These are phyloP conservation scores for Cyclospora cayetanensis DNA, from an alignment of 169 alveolate genomes.

Conservation along the genomic window DNA sequence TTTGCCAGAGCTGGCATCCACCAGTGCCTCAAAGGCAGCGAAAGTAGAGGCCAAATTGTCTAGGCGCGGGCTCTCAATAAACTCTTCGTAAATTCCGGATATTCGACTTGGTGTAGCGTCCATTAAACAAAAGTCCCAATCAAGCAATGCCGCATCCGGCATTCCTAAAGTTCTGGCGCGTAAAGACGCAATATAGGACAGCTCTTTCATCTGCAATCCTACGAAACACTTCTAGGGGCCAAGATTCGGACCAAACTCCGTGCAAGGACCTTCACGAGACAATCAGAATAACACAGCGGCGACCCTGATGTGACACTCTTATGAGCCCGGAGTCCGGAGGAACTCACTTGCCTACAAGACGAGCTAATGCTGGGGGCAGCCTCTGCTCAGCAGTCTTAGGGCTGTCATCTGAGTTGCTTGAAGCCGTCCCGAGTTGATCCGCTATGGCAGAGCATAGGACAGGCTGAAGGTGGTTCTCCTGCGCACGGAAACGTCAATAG, in stretches of 20 bases:
- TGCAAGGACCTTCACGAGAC: no score
- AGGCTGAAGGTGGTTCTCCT: constrained; percentile 89
- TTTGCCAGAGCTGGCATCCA: constrained; percentile 20
- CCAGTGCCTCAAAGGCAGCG: constrained; percentile 88
- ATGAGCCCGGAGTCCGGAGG: no score
- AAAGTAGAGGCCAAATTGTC: constrained; percentile 93
- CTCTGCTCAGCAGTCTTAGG: neutral
- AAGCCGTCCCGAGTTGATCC: no score
- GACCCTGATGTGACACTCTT: no score
- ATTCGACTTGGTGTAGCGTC: constrained; percentile 90
- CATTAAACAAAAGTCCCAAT: constrained; percentile 90
- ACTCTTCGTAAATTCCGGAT: constrained; percentile 93
- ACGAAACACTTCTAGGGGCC: no score
- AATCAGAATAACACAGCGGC: no score
- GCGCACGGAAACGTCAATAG: neutral
- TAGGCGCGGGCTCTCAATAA: constrained; percentile 91
- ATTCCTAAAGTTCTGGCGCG: neutral
- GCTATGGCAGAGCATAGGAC: constrained; percentile 80
- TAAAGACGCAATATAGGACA: no score
- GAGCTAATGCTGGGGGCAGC: constrained; percentile 43
- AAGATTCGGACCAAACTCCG: no score
- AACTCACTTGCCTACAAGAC: constrained; percentile 32
- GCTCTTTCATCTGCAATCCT: neutral
- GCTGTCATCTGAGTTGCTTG: neutral
- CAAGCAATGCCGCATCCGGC: constrained; percentile 62